Evolutionary conservation across 441 rosid species (phyloP).

Genomic region (Iberis amara): DNA sequence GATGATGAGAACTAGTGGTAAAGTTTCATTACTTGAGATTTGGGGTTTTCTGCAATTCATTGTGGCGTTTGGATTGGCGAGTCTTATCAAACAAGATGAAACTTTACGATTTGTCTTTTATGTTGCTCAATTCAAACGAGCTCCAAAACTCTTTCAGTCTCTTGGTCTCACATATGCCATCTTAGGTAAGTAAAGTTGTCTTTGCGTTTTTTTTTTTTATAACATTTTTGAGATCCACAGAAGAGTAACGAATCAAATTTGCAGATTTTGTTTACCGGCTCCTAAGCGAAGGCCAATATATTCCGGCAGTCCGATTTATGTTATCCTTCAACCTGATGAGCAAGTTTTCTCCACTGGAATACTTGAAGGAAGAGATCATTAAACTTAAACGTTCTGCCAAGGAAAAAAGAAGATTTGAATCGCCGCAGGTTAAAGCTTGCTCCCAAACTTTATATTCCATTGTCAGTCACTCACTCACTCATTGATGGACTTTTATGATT

Average conservation of each 20-base stretch:
- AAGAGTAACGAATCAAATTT: constrained; percentile 19
- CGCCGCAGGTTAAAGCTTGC: constrained; percentile 24
- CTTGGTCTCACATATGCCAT: constrained; percentile 21
- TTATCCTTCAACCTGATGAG: constrained; percentile 9
- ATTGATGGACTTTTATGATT: constrained; percentile 1
- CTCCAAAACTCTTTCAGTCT: constrained; percentile 28
- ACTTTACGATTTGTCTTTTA: neutral
- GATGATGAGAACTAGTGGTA: constrained; percentile 15
- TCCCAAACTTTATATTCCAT: constrained; percentile 1
- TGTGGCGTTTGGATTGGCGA: constrained; percentile 23
- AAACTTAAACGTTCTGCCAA: constrained; percentile 20
- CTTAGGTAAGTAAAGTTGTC: constrained; percentile 23
- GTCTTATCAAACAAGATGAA: neutral
- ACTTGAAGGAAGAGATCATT: constrained; percentile 22
- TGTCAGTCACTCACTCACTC: too few species aligned
- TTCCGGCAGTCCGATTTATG: constrained; percentile 24
- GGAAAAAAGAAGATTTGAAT: constrained; percentile 6
- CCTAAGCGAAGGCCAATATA: neutral
- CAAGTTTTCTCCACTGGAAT: constrained; percentile 4
- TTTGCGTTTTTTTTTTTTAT: neutral
- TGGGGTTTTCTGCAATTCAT: constrained; percentile 27
- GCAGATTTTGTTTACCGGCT: constrained; percentile 18
- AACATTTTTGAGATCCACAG: neutral
- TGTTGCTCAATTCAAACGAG: constrained; percentile 26
- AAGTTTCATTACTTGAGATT: constrained; percentile 11